Conservation (phyloP, 495 filamentous ascomycete genomes). For the Penicillium atrosanguineum region DNA sequence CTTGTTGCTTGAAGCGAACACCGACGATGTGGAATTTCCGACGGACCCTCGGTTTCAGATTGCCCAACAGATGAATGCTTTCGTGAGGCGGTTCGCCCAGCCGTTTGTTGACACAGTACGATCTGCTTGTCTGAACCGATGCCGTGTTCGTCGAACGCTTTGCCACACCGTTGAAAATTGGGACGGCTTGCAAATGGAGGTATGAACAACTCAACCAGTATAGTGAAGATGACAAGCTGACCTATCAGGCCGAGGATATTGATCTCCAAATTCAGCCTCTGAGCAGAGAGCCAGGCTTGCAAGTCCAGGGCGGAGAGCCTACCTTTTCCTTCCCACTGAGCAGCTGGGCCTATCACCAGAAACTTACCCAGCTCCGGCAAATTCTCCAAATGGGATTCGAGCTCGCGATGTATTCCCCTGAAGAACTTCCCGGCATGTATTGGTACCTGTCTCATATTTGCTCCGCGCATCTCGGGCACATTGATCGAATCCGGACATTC, state of each 20-base stretch:
- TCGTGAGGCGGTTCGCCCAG: constrained; percentile 70
- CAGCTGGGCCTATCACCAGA: constrained; percentile 87
- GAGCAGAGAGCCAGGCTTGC: constrained; percentile 58
- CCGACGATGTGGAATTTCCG: constrained; percentile 72
- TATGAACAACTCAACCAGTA: constrained; percentile 15
- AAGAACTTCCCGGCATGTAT: constrained; percentile 89
- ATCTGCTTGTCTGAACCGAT: constrained; percentile 83
- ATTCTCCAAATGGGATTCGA: constrained; percentile 96
- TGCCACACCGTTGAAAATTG: constrained; percentile 79
- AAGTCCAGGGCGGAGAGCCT: constrained; percentile 42
- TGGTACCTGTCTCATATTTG: constrained; percentile 63
- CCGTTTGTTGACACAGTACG: constrained; percentile 80
- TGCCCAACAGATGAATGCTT: constrained; percentile 73
- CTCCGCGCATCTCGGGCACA: constrained; percentile 51
- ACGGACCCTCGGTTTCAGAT: constrained; percentile 75
- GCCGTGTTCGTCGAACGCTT: constrained; percentile 78
- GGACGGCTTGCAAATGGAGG: constrained; percentile 81
- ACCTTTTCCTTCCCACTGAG: constrained; percentile 71
- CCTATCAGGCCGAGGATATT: constrained; percentile 62
- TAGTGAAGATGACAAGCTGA: background rate
- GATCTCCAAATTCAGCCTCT: constrained; percentile 68
- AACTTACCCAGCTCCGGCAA: constrained; percentile 80
- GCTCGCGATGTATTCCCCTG: constrained; percentile 79
- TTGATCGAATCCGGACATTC: constrained; percentile 70
- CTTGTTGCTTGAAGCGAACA: constrained; percentile 66